phyloP scores from a whole-genome alignment of 805 yeast genomes.

The Starmerella cellae region DNA sequence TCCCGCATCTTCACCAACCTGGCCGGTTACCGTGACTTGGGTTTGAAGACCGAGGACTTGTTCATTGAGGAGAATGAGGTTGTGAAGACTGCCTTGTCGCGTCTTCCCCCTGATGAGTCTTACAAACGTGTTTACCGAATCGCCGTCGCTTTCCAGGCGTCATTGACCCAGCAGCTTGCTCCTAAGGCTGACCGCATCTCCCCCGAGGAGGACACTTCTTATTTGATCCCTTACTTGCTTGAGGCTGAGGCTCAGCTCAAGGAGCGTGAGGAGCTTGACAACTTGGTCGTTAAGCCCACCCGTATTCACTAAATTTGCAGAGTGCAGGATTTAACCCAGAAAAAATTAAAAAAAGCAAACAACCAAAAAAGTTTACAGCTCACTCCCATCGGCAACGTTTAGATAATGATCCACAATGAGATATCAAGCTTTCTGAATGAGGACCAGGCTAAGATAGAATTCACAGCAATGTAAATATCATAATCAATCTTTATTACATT shows the following conservation, averaged over 20 bases:
- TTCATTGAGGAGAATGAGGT: slow-evolving; percentile 76
- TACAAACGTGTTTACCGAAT: slow-evolving; percentile 90
- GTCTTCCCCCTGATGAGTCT: slow-evolving; percentile 71
- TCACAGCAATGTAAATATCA: too few species aligned
- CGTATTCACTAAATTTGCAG: slow-evolving; percentile 2
- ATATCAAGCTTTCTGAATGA: too few species aligned
- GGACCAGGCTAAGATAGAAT: too few species aligned
- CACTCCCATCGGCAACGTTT: too few species aligned
- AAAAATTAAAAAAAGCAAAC: too few species aligned
- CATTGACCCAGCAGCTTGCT: slow-evolving; percentile 70
- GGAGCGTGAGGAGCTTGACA: slow-evolving; percentile 82
- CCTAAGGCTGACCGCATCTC: slow-evolving; percentile 67
- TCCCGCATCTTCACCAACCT: slow-evolving; percentile 59
- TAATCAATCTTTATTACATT: too few species aligned
- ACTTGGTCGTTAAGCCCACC: slow-evolving; percentile 37
- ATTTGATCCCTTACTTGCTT: slow-evolving; percentile 74
- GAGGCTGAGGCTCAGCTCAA: slow-evolving; percentile 88
- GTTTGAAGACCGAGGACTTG: slow-evolving; percentile 78
- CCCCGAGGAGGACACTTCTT: slow-evolving; percentile 50
- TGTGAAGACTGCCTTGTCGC: slow-evolving; percentile 72
- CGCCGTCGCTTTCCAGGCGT: slow-evolving; percentile 79
- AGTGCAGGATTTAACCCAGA: too few species aligned
- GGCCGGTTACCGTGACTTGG: slow-evolving; percentile 91
- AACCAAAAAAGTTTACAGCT: too few species aligned
- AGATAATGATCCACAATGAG: too few species aligned